Base-by-base conservation (phyloP, 768 basidiomycete species). In the Suillus clintonianus region DNA sequence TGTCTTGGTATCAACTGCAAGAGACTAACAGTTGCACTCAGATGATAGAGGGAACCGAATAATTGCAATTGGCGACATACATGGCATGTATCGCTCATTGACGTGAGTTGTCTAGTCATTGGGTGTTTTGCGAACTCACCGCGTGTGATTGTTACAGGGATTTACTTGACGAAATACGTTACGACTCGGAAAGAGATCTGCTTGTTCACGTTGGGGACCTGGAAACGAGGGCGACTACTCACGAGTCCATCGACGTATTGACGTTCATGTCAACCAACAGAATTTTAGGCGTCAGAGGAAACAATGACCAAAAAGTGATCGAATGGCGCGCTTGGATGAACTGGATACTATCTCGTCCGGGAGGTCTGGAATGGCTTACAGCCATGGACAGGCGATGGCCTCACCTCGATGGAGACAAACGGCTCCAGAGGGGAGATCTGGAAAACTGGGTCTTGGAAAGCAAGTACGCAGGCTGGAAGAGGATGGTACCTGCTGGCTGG, bases 271-370 rank as follows among this genome's bases (percentile, higher is more conserved):
- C 87, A 2, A 70, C 78, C 13, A 72, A 89, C 69, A 84, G 86
- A 59, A 80, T 94, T 45, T 83, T 83, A 22, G 95, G 94, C 19
- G 94, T 97, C 4, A 86, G 96, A 42, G 96, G 97, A 0, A 99
- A 99, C 74, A 94, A 98, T 71, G 96, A 99, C 78, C 94, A 98
- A 76, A 84, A 84, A 66, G 86, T 95, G 53, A 83, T 98, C 51
- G 92, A 97, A 77, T 97, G 96, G 96, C 82, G 88, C 30, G 79
- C 82, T 3, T 99, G 94, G 94, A 83, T 92, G 58, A 80, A 90
- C 17, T 97, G 94, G 93, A 86, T 96, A 62, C 67, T 74, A 17
- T 65, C 74, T 11, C 72, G 81, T 32, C 75, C 80, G 0, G 76
- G 70, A 8, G 83, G 81, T 1, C 70, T 56, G 27, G 71, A 78